phyloP scores from a whole-genome alignment of 2,329 filamentous ascomycete species.

The Colletotrichum aenigma region DNA sequence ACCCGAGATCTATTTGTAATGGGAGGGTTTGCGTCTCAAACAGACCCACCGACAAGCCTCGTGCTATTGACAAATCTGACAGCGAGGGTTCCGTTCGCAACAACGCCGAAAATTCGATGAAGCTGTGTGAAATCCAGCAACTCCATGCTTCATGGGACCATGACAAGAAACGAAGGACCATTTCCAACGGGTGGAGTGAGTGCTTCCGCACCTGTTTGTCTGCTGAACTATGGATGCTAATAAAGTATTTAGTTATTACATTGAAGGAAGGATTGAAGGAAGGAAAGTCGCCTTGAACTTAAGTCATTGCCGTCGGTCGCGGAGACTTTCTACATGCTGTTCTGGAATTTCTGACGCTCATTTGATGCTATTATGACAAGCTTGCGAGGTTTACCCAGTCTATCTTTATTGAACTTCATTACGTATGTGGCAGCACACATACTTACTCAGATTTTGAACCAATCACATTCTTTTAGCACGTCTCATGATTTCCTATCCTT shows the following conservation, averaged over 20 bases:
- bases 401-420: too few relatives aligned
- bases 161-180: not conserved
- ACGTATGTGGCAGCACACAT: too few relatives aligned
- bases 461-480: too few relatives aligned
- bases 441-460: too few relatives aligned
- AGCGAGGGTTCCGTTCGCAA: not conserved
- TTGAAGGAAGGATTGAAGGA: too few relatives aligned
- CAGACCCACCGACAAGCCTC: not conserved
- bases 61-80: not conserved
- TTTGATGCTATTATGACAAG: too few relatives aligned
- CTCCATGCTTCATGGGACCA: not conserved
- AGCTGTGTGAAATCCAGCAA: not conserved
- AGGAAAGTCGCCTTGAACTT: not conserved
- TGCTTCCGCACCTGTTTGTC: not conserved
- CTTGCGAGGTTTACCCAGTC: too few relatives aligned
- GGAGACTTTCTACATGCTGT: not conserved
- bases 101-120: not conserved
- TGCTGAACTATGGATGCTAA: not conserved
- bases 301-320: not conserved
- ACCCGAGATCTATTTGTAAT: not conserved
- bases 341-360: not conserved
- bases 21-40: not conserved
- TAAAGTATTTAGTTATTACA: too few relatives aligned
- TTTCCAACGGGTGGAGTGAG: not conserved
- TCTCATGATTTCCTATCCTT: too few relatives aligned